phyloP scores from a whole-genome alignment of 2,329 filamentous ascomycete genomes.

The Ceratocystis ficicola region DNA sequence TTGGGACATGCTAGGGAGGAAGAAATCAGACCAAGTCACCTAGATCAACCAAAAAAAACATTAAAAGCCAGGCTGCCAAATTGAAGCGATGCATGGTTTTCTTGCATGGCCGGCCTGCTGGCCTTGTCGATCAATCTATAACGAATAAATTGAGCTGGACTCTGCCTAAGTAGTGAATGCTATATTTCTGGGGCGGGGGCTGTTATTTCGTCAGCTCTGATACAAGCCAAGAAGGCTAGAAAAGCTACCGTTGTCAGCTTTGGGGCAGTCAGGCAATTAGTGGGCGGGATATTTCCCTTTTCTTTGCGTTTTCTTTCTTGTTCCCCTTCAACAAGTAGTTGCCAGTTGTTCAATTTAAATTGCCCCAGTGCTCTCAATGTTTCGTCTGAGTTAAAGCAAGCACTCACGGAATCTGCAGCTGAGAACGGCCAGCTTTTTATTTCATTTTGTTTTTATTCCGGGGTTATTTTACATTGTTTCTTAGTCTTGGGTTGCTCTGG shows the following conservation, averaged over 20 bases:
- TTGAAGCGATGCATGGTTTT: slow-evolving; percentile 1
- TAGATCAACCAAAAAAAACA: not conserved
- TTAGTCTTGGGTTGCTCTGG: not conserved
- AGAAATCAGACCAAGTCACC: slow-evolving; percentile 2
- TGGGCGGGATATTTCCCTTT: not conserved
- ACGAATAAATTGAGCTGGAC: not conserved
- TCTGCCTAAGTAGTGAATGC: too few relatives aligned
- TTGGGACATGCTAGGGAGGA: not conserved
- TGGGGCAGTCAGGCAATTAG: not conserved
- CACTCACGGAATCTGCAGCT: not conserved
- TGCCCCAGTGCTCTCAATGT: not conserved
- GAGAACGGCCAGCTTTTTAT: not conserved
- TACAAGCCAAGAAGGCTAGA: not conserved
- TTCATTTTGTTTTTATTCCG: not conserved
- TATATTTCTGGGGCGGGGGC: too few relatives aligned
- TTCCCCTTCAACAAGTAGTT: not conserved
- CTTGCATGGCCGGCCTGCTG: not conserved
- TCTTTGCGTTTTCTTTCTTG: not conserved
- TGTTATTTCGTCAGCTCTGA: not conserved
- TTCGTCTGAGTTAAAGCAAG: not conserved
- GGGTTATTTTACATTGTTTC: not conserved
- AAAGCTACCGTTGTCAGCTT: not conserved
- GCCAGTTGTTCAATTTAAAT: not conserved
- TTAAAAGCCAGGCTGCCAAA: slow-evolving; percentile 2
- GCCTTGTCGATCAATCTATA: not conserved